phyloP scores from a whole-genome alignment of 371 early-diverging fungal species.

The Mortierella sp. region DNA sequence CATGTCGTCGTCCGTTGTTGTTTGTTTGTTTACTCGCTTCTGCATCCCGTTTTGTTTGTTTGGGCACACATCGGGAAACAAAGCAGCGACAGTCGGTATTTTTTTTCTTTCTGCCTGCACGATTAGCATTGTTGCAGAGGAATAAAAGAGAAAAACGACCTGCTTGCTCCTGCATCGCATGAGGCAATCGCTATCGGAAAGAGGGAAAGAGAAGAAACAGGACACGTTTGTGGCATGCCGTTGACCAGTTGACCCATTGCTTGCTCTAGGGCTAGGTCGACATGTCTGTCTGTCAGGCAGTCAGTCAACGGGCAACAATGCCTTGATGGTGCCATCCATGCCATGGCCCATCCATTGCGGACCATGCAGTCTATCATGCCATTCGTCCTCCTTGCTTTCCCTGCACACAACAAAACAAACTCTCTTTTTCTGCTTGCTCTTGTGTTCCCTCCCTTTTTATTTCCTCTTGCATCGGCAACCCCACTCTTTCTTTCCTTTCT shows the following conservation, averaged over 20 bases:
- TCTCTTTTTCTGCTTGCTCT: neutral
- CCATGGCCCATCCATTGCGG: neutral
- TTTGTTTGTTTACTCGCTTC: neutral
- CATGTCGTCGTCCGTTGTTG: neutral
- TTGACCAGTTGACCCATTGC: neutral
- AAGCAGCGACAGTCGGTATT: neutral
- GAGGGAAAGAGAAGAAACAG: neutral
- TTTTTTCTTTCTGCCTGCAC: neutral
- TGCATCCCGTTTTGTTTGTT: slow-evolving; percentile 2
- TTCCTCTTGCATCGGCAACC: neutral
- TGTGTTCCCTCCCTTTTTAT: slow-evolving; percentile 9
- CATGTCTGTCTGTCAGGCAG: neutral
- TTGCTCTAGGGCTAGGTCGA: too few species aligned
- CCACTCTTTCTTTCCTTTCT: slow-evolving; percentile 1
- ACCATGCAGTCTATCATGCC: neutral
- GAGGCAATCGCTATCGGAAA: neutral
- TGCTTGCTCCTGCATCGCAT: neutral
- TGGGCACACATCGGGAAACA: neutral
- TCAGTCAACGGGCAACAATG: neutral
- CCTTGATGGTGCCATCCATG: neutral
- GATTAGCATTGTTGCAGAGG: neutral
- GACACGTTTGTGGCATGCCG: neutral
- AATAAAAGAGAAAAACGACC: neutral
- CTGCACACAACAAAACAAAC: neutral
- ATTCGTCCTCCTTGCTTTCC: neutral